Conservation (phyloP, 148 eudicot genomes). For the Vaccinium vitisidaea region DNA sequence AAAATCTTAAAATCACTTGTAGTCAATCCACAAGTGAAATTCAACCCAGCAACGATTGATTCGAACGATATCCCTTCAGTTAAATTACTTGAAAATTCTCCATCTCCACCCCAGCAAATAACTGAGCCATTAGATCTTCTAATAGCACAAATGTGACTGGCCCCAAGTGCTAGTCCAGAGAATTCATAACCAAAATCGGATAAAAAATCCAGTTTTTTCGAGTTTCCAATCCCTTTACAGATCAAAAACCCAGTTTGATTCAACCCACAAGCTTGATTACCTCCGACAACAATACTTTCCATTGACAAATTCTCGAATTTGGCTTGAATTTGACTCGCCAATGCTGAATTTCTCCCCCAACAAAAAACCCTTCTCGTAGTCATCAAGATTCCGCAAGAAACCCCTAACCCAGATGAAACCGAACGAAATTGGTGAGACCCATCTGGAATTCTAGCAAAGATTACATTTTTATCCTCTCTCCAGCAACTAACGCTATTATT, state of each 20-base stretch:
- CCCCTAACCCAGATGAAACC: slow-evolving; percentile 76
- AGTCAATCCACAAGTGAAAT: slow-evolving; percentile 28
- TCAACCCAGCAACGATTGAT: slow-evolving; percentile 19
- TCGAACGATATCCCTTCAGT: slow-evolving; percentile 42
- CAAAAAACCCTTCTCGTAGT: slow-evolving; percentile 40
- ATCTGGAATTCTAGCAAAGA: neutral
- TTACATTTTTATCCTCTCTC: slow-evolving; percentile 10
- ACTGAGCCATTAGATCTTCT: slow-evolving; percentile 8
- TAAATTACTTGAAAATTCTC: slow-evolving; percentile 39
- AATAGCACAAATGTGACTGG: slow-evolving; percentile 14
- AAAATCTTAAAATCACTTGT: slow-evolving; percentile 15
- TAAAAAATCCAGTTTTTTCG: slow-evolving; percentile 42
- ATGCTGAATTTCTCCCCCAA: slow-evolving; percentile 53
- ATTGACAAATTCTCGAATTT: neutral
- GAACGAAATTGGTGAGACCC: slow-evolving; percentile 22
- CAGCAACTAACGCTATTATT: slow-evolving; percentile 10
- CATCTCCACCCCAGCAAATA: slow-evolving; percentile 69
- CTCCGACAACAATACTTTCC: slow-evolving; percentile 15
- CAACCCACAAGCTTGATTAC: slow-evolving; percentile 67
- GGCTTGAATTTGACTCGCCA: slow-evolving; percentile 32
- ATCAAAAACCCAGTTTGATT: slow-evolving; percentile 41
- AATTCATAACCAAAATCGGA: slow-evolving; percentile 9
- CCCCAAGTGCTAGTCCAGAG: slow-evolving; percentile 18
- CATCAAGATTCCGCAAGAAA: slow-evolving; percentile 63
- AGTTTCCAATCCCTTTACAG: slow-evolving; percentile 49